Evolutionary conservation across 352 stramenopile genomes (phyloP), one percentile per base, ranked within the genome.

Genomic region (Phytopythium ostracodes): DNA sequence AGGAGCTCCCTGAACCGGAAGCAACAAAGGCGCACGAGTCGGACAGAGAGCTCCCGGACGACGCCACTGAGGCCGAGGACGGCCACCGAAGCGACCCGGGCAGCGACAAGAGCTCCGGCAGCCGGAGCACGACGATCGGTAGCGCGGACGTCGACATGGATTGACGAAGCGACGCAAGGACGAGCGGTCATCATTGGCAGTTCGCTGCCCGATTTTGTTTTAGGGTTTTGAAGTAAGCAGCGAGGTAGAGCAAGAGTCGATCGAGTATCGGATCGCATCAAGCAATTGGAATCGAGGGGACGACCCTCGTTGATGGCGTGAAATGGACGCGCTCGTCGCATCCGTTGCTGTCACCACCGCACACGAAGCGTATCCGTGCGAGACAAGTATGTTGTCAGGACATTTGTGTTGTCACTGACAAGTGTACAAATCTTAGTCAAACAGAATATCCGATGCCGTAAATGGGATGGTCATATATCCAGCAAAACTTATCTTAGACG

Each of bases 71-170:
- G 25, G 20, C 4, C 10, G 52, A 46, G n/a, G 53, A 36, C 15
- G 35, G 24, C 35, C 18, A 59, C 36, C 20, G n/a, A 12, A 59
- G 53, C 35, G 53, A 59, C 12, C 53, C n/a, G 24, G 35, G 24
- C n/a, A 60, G 54, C 24, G 24, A 49, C 35, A 60, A 60, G 36
- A 60, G 54, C 35, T 49, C 38, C 3, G 40, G 40, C 14, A 60
- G 55, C 17, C 38, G 27, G 27, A 52, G 55, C 40, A 52, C 55
- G 18, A 42, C 40, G 18, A 24, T 60, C 22, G 40, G 25, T 27
- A 51, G 25, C 31, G 55, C 14, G 8, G 55, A 60, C 18, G 40
- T 18, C 6, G 55, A 60, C 55, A 52, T 29, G 36, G 55, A 60
- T 35, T 54, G 47, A 54, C 5, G 25, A 6, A 8, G 15, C 38